A percentile compares a stretch with the other conserved stretches of the same genome.
Evolutionary conservation across 345 rosid genomes (phyloP).

Genomic region (Euclidium syriacum): DNA sequence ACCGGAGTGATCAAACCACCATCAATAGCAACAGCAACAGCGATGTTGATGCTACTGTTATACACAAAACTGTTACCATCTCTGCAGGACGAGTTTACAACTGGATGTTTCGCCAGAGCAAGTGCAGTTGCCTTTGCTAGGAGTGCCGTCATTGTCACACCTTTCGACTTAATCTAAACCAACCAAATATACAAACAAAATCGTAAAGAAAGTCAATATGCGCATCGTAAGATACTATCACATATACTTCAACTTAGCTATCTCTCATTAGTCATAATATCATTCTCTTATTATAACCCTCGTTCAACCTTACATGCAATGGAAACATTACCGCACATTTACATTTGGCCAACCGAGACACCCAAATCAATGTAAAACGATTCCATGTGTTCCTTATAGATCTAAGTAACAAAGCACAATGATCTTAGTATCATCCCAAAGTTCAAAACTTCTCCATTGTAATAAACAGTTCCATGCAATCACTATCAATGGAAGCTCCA

Average conservation of each 20-base stretch:
- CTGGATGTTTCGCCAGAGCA: conserved; percentile 77
- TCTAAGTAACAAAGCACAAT: background rate
- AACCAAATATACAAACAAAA: conserved; percentile 16
- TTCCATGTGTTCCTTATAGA: background rate
- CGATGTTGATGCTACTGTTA: conserved; percentile 78
- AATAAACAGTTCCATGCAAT: background rate
- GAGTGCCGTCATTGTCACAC: conserved; percentile 95
- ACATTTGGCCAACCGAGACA: background rate
- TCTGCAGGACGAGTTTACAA: conserved; percentile 78
- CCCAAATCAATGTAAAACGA: background rate
- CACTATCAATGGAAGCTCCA: background rate
- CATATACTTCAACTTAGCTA: background rate
- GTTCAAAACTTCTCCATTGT: background rate
- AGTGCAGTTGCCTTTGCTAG: conserved; percentile 93
- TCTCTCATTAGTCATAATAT: background rate
- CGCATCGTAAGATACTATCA: background rate
- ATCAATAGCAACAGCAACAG: conserved; percentile 94
- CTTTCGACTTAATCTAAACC: conserved; percentile 84
- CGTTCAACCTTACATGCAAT: background rate
- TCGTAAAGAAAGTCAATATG: background rate
- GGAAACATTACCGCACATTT: background rate
- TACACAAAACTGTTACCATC: conserved; percentile 90
- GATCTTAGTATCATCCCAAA: conserved; percentile 10
- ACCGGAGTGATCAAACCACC: conserved; percentile 95
- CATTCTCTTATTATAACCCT: background rate